Percentiles rank a stretch among this genome's conserved stretches.
These are phyloP conservation scores for grape (Vitis vinifera) DNA, from an alignment of 164 flowering plant genomes.

Conservation along the genomic window DNA sequence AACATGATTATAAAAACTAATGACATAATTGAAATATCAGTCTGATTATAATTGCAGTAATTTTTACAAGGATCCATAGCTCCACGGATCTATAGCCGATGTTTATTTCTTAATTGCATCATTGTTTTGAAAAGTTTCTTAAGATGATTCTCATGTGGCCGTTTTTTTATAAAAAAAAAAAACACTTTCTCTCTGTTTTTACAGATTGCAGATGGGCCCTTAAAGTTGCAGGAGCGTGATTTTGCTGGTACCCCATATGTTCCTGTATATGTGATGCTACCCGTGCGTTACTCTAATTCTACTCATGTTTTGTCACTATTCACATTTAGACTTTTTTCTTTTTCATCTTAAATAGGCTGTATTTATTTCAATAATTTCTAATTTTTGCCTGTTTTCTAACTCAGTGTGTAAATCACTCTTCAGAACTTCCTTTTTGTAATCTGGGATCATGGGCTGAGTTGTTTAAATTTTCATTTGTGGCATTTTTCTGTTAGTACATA, in stretches of 20 bases:
- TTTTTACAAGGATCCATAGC: too few relatives aligned
- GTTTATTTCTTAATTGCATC: too few relatives aligned
- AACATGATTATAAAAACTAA: too few relatives aligned
- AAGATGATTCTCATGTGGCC: too few relatives aligned
- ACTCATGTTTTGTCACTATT: neutral
- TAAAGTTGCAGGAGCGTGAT: constrained; percentile 55
- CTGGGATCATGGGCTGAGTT: neutral
- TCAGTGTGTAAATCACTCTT: neutral
- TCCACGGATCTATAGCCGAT: too few relatives aligned
- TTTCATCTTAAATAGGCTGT: neutral
- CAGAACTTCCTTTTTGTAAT: neutral
- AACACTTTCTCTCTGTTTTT: neutral
- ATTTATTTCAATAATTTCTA: constrained; percentile 1
- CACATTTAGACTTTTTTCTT: neutral
- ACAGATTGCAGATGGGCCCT: constrained; percentile 35
- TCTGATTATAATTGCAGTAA: too few relatives aligned
- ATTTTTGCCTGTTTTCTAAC: neutral
- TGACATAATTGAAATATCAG: too few relatives aligned
- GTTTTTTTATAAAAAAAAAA: neutral
- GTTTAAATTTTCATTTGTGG: neutral
- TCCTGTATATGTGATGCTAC: constrained; percentile 88
- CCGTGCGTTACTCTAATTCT: constrained; percentile 48
- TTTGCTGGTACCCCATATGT: constrained; percentile 74
- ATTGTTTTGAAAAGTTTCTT: too few relatives aligned
- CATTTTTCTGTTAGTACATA: neutral